Evolutionary conservation across 805 yeast genomes (phyloP).

Genomic region (Jamesozyma spencerorum): DNA sequence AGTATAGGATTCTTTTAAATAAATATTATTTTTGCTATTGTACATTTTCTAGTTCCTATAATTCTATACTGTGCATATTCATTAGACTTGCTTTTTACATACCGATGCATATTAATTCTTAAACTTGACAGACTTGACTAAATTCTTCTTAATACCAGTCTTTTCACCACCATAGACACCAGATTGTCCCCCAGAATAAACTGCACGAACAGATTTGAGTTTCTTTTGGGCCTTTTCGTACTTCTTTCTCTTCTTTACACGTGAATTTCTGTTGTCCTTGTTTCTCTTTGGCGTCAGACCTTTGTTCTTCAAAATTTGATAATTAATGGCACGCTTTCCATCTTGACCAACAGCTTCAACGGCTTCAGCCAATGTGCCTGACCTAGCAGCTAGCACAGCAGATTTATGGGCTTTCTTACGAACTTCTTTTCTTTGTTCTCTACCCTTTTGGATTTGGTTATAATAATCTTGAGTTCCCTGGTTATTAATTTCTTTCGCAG

Average conservation of each 20-base stretch:
- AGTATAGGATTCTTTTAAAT: too few relatives aligned
- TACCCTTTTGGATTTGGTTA: conserved; percentile 40
- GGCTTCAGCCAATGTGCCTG: conserved; percentile 71
- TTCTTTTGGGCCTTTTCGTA: conserved; percentile 92
- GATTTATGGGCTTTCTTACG: conserved; percentile 56
- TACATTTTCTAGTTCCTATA: conserved; percentile 1
- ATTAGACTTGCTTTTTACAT: not conserved
- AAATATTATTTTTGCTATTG: not conserved
- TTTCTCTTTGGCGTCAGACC: conserved; percentile 90
- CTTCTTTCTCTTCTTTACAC: conserved; percentile 97
- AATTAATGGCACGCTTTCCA: conserved; percentile 91
- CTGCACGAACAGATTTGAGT: conserved; percentile 81
- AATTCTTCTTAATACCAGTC: conserved; percentile 94
- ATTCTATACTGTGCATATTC: not conserved
- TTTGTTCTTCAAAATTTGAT: conserved; percentile 90
- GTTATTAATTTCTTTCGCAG: conserved; percentile 35
- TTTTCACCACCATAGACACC: conserved; percentile 88
- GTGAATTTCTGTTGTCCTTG: conserved; percentile 88
- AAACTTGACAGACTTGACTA: conserved; percentile 80
- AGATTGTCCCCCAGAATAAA: conserved; percentile 58
- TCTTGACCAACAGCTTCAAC: conserved; percentile 54
- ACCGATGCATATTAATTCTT: conserved; percentile 10
- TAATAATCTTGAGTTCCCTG: conserved; percentile 53
- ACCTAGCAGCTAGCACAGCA: conserved; percentile 73
- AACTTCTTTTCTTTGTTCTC: conserved; percentile 39